phyloP scores from a whole-genome alignment of 73 alveolate species.

The Effrenium voratum region DNA sequence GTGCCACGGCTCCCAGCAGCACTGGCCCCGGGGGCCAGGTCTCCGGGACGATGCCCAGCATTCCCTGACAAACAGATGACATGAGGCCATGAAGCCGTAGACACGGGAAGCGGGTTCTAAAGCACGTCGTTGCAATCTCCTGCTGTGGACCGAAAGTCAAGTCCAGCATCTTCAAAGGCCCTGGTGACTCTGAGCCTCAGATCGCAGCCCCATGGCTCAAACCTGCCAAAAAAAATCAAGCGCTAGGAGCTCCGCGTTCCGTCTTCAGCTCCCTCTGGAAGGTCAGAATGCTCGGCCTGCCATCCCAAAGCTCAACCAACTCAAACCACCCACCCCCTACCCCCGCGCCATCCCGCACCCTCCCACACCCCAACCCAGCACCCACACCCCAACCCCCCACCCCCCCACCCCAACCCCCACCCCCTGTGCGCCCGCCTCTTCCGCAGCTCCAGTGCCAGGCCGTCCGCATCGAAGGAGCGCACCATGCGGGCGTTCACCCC shows the following conservation, averaged over 20 bases:
- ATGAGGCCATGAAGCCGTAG: background rate
- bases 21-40: slow-evolving; percentile 91
- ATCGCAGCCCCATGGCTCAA: background rate
- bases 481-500: slow-evolving; percentile 66
- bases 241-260: background rate
- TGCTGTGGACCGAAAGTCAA: slow-evolving; percentile 72
- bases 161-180: slow-evolving; percentile 59
- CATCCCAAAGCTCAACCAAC: background rate
- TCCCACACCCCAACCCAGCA: background rate
- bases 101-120: background rate
- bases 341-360: background rate
- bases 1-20: slow-evolving; percentile 74
- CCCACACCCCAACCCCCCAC: background rate
- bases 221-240: background rate
- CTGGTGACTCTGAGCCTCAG: background rate
- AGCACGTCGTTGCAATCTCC: background rate
- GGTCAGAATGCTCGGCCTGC: background rate
- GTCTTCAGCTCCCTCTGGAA: background rate
- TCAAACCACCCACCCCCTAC: background rate
- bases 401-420: too few species aligned
- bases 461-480: slow-evolving; percentile 42
- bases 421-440: background rate
- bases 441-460: slow-evolving; percentile 5
- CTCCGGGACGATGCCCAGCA: slow-evolving; percentile 64
- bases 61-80: slow-evolving; percentile 40